These are phyloP conservation scores for Penicillium carneum DNA, from an alignment of 2,329 filamentous ascomycete genomes.

Conservation along the genomic window DNA sequence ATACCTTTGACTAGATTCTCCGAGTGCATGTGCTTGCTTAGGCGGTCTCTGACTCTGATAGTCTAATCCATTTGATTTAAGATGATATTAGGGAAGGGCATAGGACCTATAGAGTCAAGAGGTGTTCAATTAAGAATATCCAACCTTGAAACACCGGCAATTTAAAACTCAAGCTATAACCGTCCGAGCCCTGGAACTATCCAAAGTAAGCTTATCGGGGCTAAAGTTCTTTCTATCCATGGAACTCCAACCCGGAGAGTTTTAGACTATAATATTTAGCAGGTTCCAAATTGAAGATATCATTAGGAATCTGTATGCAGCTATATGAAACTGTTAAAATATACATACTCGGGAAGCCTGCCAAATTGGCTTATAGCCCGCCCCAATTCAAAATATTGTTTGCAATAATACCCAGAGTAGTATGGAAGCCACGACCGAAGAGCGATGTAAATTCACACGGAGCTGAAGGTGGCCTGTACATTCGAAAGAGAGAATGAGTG, in stretches of 20 bases:
- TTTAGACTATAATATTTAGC: neutral
- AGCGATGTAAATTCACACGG: neutral
- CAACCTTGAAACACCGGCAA: neutral
- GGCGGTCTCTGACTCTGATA: no score
- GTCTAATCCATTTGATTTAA: no score
- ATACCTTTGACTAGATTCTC: neutral
- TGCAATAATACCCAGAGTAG: neutral
- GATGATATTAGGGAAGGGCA: no score
- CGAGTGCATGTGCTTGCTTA: neutral
- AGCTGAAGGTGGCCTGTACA: neutral
- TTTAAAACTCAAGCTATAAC: neutral
- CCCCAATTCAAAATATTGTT: neutral
- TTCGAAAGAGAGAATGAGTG: neutral
- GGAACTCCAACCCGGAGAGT: neutral
- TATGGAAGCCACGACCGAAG: neutral
- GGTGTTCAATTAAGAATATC: neutral
- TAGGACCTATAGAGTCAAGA: no score
- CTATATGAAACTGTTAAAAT: neutral
- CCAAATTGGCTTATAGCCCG: neutral
- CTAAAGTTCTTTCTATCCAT: neutral
- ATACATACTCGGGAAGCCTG: neutral
- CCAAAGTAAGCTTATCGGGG: neutral
- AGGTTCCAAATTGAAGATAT: neutral
- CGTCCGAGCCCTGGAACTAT: neutral
- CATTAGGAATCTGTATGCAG: neutral